Conservation (phyloP, 305 asterid genomes). For the Fraxinus velutina region DNA sequence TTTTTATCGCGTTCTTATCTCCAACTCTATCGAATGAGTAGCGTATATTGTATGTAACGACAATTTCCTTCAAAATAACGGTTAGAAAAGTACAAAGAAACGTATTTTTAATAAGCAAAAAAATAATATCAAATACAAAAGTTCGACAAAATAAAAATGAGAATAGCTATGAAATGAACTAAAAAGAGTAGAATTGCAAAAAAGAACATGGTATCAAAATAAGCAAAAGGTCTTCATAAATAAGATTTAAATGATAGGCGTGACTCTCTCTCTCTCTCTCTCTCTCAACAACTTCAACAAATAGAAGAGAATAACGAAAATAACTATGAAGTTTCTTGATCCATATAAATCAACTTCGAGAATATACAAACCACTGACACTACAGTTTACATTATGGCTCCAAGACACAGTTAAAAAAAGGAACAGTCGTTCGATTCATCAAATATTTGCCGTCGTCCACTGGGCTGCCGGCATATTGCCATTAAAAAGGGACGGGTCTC, state of each 20-base stretch:
- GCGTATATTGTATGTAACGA: background rate
- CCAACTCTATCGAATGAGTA: background rate
- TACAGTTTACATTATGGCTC: background rate
- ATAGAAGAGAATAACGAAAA: background rate
- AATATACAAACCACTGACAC: background rate
- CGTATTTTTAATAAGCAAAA: background rate
- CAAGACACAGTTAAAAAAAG: background rate
- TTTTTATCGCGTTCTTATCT: background rate
- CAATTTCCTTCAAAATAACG: background rate
- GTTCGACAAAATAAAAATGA: background rate
- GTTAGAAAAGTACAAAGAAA: background rate
- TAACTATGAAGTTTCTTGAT: background rate
- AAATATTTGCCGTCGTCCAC: conserved; percentile 60
- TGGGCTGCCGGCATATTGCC: conserved; percentile 45
- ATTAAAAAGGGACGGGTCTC: conserved; percentile 40
- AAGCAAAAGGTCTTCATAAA: background rate
- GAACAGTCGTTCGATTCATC: conserved; percentile 24
- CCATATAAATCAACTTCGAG: background rate
- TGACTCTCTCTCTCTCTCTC: background rate
- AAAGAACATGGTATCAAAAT: background rate
- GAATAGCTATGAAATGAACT: background rate
- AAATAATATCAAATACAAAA: background rate
- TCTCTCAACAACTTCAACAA: background rate
- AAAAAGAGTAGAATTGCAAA: background rate
- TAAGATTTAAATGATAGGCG: background rate